Evolutionary conservation across 2,329 filamentous ascomycete genomes (phyloP).

Genomic region (Penicillium freii): DNA sequence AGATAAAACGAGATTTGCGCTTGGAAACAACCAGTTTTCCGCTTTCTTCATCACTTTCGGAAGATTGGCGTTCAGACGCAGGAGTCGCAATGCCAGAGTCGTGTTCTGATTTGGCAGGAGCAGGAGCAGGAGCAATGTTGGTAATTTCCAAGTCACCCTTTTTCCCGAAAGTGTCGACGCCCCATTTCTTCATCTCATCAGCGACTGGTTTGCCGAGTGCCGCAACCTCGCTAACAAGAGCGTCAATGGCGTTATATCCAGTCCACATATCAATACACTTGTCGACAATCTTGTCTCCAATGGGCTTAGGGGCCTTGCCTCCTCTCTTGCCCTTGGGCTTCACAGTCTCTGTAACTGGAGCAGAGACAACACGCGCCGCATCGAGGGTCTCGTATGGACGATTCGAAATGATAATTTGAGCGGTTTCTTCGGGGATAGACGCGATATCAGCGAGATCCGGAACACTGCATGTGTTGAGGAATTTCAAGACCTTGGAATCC

Average conservation of each 20-base stretch:
- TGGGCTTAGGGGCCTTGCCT: constrained; percentile 51
- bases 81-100: constrained; percentile 70
- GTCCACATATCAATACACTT: constrained; percentile 70
- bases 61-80: constrained; percentile 37
- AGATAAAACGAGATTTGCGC: constrained; percentile 45
- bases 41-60: constrained; percentile 39
- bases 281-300: constrained; percentile 67
- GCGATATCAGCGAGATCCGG: constrained; percentile 81
- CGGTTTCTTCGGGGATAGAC: constrained; percentile 66
- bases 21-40: constrained; percentile 39
- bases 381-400: constrained; percentile 70
- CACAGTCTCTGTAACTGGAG: constrained; percentile 39
- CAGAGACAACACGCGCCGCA: constrained; percentile 64
- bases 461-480: constrained; percentile 75
- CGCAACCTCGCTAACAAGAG: constrained; percentile 75
- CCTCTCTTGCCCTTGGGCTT: constrained; percentile 50
- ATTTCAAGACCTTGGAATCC: constrained; percentile 64
- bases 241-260: constrained; percentile 79
- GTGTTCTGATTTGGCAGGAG: constrained; percentile 42
- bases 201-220: constrained; percentile 65
- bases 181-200: constrained; percentile 66
- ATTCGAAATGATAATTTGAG: constrained; percentile 67
- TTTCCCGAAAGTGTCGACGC: constrained; percentile 63
- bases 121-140: constrained; percentile 45
- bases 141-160: constrained; percentile 62